Base-by-base conservation (phyloP, 2,329 filamentous ascomycete species). In the Colletotrichum sublineola region DNA sequence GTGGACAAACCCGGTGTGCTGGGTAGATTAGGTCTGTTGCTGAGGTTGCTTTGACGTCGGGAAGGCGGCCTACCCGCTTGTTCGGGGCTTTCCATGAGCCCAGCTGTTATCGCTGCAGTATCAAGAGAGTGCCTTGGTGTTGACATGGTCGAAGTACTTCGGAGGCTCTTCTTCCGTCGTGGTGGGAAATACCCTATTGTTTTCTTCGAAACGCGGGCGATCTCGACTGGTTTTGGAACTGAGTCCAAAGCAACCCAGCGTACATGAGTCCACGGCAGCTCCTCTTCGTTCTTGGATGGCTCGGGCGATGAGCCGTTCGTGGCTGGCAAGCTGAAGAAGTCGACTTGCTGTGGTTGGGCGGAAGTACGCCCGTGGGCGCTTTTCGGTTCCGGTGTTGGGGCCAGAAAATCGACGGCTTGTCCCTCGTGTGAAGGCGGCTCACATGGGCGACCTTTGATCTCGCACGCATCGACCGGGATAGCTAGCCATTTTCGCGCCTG, bases 161-260 rank as follows among this genome's bases (percentile, higher is more conserved):
- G 85, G 12, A 89, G 82, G 74, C 93, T 96, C 91, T 96, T 96
- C 90, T 95, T 94, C 79, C 95, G 88, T 29, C 95, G 90, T 9
- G 95, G 95, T 3, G 96, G 96, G 78, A 98, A 98, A 82, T 96
- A 98, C 33, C 95, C 96, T 56, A 98, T 87, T 2, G 92, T 89
- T 81, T 92, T 91, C 69, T 94, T 91, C 31, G 94, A 91, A 70
- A 98, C 90, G 40, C 96, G 91, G 20, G 91, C 94, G 75, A 99
- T 96, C 80, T 98, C 94, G 33, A 96, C 91, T 0, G 94, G 92
- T 33, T 91, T 87, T 20, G 83, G 81, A 61, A 86, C 84, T 31
- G 91, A 92, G 74, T 96, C 93, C 36, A 98, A 87, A 40, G 92
- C 86, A 1, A 97, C 94, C 94, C 95, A 98, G 57, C 94, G 92